phyloP scores from a whole-genome alignment of 192 early-diverging fungal species.

The Backusella sp. region DNA sequence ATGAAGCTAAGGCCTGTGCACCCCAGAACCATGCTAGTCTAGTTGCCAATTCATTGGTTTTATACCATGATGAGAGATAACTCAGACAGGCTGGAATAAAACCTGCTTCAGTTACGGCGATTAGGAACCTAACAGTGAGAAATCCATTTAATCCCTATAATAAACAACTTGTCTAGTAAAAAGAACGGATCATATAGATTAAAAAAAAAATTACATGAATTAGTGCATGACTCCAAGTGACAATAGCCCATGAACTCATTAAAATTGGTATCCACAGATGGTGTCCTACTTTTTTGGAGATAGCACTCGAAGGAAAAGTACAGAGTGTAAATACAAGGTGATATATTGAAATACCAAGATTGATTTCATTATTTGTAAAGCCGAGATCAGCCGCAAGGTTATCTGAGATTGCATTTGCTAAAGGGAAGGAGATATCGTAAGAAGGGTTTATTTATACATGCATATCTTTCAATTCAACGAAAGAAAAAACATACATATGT shows the following conservation, averaged over 20 bases:
- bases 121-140: constrained; percentile 42
- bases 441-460: neutral
- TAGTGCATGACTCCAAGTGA: constrained; percentile 15
- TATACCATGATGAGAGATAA: constrained; percentile 52
- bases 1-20: constrained; percentile 47
- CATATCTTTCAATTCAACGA: neutral
- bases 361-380: constrained; percentile 44
- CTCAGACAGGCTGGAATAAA: constrained; percentile 30
- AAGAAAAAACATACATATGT: constrained; percentile 24
- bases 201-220: neutral
- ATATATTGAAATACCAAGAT: constrained; percentile 42
- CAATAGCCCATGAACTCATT: constrained; percentile 19
- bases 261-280: constrained; percentile 54
- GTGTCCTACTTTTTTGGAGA: constrained; percentile 44
- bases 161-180: neutral
- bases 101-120: constrained; percentile 51
- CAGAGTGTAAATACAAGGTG: constrained; percentile 36
- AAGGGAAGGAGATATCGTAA: neutral
- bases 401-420: constrained; percentile 45
- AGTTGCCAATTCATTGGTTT: constrained; percentile 46
- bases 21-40: constrained; percentile 55
- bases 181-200: neutral
- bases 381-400: constrained; percentile 41
- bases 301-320: constrained; percentile 50
- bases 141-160: constrained; percentile 35